Percentiles rank a stretch among this genome's conserved stretches.
Evolutionary conservation across 2,329 filamentous ascomycete species (phyloP).

Genomic region (Talaromyces rugulosus): DNA sequence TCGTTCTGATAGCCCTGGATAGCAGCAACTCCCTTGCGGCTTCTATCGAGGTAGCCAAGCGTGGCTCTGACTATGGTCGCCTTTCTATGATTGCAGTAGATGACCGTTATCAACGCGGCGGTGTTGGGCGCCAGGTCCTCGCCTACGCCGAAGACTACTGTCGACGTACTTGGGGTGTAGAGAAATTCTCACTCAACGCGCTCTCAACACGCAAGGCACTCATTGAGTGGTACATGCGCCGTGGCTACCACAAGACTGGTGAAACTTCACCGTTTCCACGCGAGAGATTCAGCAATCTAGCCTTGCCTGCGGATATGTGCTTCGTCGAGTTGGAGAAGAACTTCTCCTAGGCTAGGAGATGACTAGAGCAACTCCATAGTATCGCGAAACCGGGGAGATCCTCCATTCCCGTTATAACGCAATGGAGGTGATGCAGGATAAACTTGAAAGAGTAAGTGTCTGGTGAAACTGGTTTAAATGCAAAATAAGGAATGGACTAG

Average conservation of each 20-base stretch:
- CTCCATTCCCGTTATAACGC: neutral
- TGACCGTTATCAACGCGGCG: conserved; percentile 18
- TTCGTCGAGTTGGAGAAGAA: conserved; percentile 21
- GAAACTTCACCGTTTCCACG: conserved; percentile 19
- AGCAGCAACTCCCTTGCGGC: conserved; percentile 14
- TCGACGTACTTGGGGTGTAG: conserved; percentile 18
- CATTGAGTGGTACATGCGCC: conserved; percentile 27
- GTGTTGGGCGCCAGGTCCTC: conserved; percentile 23
- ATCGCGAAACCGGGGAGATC: neutral
- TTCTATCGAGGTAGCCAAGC: conserved; percentile 19
- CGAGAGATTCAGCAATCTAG: conserved; percentile 16
- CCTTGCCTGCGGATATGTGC: conserved; percentile 20
- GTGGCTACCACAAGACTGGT: conserved; percentile 23
- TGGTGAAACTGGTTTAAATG: too few species aligned
- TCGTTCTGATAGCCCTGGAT: conserved; percentile 20
- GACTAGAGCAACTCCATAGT: neutral
- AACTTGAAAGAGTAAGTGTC: neutral
- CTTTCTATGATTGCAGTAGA: conserved; percentile 24
- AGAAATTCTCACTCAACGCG: conserved; percentile 20
- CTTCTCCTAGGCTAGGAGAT: neutral
- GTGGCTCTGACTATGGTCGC: conserved; percentile 14
- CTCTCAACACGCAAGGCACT: conserved; percentile 25
- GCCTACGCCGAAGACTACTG: conserved; percentile 26
- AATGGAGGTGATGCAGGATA: neutral
- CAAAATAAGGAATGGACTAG: too few species aligned